These are phyloP conservation scores for Brassica incana DNA, from an alignment of 345 rosid genomes.

Conservation along the genomic window DNA sequence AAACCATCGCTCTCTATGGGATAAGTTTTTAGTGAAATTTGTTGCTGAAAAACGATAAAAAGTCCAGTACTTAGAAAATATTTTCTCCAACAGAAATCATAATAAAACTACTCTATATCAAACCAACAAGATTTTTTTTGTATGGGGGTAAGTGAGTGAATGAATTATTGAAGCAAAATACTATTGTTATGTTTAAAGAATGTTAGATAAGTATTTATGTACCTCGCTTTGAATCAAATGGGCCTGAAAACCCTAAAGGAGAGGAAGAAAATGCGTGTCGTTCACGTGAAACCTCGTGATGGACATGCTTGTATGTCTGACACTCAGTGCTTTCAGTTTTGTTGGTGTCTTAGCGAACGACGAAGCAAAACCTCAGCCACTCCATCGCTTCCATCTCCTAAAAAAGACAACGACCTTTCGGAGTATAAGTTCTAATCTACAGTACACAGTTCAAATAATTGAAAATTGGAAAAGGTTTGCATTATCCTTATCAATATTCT, in stretches of 20 bases:
- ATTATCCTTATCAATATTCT: background rate
- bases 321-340: slow-evolving; percentile 27
- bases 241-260: slow-evolving; percentile 26
- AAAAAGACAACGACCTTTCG: slow-evolving; percentile 37
- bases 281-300: slow-evolving; percentile 50
- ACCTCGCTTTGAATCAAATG: slow-evolving; percentile 19
- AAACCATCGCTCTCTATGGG: background rate
- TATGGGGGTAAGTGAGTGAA: background rate
- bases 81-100: background rate
- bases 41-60: background rate
- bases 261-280: slow-evolving; percentile 34
- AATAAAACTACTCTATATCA: background rate
- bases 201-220: background rate
- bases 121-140: background rate
- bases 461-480: background rate
- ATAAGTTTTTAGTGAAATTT: background rate
- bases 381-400: slow-evolving; percentile 31
- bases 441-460: slow-evolving; percentile 4
- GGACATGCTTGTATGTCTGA: slow-evolving; percentile 57
- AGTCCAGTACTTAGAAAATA: background rate
- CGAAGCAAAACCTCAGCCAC: slow-evolving; percentile 45
- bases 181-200: background rate
- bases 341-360: slow-evolving; percentile 27
- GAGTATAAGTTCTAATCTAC: slow-evolving; percentile 11
- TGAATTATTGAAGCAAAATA: background rate